phyloP scores from a whole-genome alignment of 805 yeast species.

The Candida silvicultrix region DNA sequence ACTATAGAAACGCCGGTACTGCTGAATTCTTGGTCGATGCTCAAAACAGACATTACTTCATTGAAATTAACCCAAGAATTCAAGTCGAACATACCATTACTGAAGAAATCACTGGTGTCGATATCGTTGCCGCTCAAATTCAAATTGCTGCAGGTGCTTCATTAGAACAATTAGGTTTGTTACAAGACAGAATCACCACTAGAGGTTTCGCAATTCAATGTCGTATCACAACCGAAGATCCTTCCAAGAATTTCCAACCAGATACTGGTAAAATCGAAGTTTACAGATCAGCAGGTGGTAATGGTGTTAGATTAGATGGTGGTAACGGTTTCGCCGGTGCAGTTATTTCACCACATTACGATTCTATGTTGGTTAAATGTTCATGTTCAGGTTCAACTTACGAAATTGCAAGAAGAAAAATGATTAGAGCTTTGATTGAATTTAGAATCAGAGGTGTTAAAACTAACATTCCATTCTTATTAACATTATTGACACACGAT shows the following conservation, averaged over 20 bases:
- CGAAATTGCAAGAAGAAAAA: conserved; percentile 95
- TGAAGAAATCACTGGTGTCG: conserved; percentile 98
- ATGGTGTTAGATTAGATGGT: conserved; percentile 98
- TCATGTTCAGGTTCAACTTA: conserved; percentile 95
- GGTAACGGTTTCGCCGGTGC: conserved; percentile 98
- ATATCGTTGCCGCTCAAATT: conserved; percentile 95
- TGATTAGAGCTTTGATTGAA: conserved; percentile 94
- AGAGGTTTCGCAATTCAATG: conserved; percentile 99
- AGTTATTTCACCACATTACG: conserved; percentile 93
- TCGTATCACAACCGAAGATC: conserved; percentile 98
- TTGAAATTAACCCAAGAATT: conserved; percentile 96
- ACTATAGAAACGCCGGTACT: conserved; percentile 96
- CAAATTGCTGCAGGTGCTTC: conserved; percentile 99
- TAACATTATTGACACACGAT: conserved; percentile 85
- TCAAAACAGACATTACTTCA: conserved; percentile 93
- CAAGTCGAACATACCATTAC: conserved; percentile 99
- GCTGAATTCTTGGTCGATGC: conserved; percentile 94
- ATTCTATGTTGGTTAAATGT: conserved; percentile 97
- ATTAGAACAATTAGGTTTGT: conserved; percentile 80
- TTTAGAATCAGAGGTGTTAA: conserved; percentile 99
- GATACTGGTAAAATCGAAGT: conserved; percentile 98
- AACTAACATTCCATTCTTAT: conserved; percentile 94
- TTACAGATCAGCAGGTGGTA: conserved; percentile 98
- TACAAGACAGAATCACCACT: conserved; percentile 91
- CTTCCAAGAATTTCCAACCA: conserved; percentile 93